Base-by-base conservation (phyloP, 345 rosid genomes). In the Rhizophora mangle region DNA sequence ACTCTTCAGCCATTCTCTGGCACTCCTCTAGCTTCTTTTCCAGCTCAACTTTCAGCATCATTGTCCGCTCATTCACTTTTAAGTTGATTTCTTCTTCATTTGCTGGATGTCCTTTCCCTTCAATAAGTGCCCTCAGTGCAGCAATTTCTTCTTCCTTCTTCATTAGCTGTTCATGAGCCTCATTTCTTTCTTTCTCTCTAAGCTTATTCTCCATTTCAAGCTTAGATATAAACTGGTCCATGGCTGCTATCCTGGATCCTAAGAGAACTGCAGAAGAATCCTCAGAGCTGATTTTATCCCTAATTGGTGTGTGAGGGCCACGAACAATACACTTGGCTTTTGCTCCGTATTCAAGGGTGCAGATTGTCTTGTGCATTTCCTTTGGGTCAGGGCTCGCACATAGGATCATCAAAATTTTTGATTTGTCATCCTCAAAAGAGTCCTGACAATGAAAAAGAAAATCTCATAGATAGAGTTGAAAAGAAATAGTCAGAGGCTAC, bases 331-430 rank as follows among this genome's bases (percentile, higher is more conserved):
- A 95, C 70, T 92, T 95, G 5, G 99, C 96, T 79, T 95, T 95
- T 29, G 99, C 97, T 46, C 96, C 96, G 71, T 92, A 95, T 74
- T 95, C 99, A 29, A 92, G 83, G 24, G 97, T 90, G 76, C 97
- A 95, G 29, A 92, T 81, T 22, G 96, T 95, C 86, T 88, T 95
- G 80, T 95, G 91, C 74, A 89, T 78, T 70, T 95, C 96, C 73
- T 88, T 92, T 0, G 92, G 96, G 78, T 95, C 96, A 27, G 96
- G 96, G 72, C 96, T 95, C 22, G 96, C 96, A 84, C 97, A 95
- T 13, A 95, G 74, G 32, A 92, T 84, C 99, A 89, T 95, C 52
- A 95, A 80, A 70, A 95, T 95, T 76, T 95, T 92, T 37, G 96
- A 88, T 65, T 88, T 90, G 67, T 90, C 96, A 75, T 95, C 97